A percentile compares a stretch with the other conserved stretches of the same genome.
Conservation (phyloP, 805 yeast genomes). For the Zygoascus bituminiphila region DNA sequence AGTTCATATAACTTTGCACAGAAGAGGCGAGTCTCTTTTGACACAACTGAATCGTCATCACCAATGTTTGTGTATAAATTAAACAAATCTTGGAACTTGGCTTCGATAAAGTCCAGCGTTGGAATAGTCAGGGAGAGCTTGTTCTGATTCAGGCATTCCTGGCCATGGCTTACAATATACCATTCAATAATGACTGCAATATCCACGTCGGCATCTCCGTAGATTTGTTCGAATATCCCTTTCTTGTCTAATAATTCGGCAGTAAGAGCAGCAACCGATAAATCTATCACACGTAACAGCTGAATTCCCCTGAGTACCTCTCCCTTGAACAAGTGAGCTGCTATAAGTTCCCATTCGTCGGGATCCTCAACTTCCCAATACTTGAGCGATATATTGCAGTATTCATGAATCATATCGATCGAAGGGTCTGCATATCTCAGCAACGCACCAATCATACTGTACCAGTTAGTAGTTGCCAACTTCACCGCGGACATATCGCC, state of each 20-base stretch:
- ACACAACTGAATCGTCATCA: neutral
- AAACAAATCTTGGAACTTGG: neutral
- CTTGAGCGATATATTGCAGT: slow-evolving; percentile 17
- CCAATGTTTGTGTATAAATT: neutral
- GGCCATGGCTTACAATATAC: slow-evolving; percentile 21
- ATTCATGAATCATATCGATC: slow-evolving; percentile 22
- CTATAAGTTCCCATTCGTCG: slow-evolving; percentile 23
- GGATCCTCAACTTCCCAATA: slow-evolving; percentile 22
- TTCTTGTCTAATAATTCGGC: slow-evolving; percentile 24
- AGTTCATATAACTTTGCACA: neutral
- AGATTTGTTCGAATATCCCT: slow-evolving; percentile 22
- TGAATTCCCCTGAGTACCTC: slow-evolving; percentile 20
- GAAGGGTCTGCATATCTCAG: slow-evolving; percentile 26
- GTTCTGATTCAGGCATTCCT: slow-evolving; percentile 15
- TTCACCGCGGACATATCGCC: slow-evolving; percentile 25
- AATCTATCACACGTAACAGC: slow-evolving; percentile 21
- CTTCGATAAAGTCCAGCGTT: neutral
- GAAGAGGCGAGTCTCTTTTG: neutral
- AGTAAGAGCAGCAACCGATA: slow-evolving; percentile 24
- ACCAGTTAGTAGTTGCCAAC: slow-evolving; percentile 24
- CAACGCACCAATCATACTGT: slow-evolving; percentile 25
- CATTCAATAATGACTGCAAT: slow-evolving; percentile 18
- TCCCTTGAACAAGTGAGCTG: slow-evolving; percentile 23
- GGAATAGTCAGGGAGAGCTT: neutral
- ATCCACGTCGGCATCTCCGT: slow-evolving; percentile 9